A percentile compares a stretch with the other conserved stretches of the same genome.
phyloP scores from a whole-genome alignment of 495 filamentous ascomycete genomes.

The Aspergillus sparsus region DNA sequence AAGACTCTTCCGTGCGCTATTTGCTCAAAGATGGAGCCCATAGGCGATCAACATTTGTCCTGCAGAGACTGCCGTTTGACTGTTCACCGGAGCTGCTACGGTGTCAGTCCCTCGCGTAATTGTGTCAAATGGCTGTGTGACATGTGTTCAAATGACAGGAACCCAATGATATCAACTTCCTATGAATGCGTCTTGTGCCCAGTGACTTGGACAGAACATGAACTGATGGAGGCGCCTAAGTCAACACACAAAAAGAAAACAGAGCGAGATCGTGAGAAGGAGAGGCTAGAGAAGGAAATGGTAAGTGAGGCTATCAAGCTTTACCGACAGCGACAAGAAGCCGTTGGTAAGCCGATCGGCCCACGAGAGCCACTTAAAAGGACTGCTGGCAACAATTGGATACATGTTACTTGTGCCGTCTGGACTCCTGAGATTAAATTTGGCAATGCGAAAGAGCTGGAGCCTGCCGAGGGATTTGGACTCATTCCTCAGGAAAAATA shows the following conservation, averaged over 20 bases:
- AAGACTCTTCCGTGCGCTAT: slow-evolving; percentile 81
- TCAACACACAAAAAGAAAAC: slow-evolving; percentile 89
- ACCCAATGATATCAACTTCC: slow-evolving; percentile 77
- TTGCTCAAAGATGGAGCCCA: slow-evolving; percentile 71
- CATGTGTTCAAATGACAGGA: slow-evolving; percentile 91
- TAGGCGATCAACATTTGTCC: slow-evolving; percentile 68
- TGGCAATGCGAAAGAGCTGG: slow-evolving; percentile 74
- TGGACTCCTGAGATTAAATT: slow-evolving; percentile 93
- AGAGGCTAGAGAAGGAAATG: slow-evolving; percentile 78
- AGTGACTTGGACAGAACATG: slow-evolving; percentile 67
- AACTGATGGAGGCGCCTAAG: slow-evolving; percentile 83
- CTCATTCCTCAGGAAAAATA: slow-evolving; percentile 68
- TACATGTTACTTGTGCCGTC: slow-evolving; percentile 90
- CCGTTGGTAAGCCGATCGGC: slow-evolving; percentile 73
- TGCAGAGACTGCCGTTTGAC: slow-evolving; percentile 87
- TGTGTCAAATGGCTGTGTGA: slow-evolving; percentile 90
- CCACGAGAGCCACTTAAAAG: slow-evolving; percentile 92
- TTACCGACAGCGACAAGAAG: slow-evolving; percentile 80
- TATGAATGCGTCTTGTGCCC: slow-evolving; percentile 95
- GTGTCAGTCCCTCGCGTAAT: slow-evolving; percentile 68
- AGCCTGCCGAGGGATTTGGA: slow-evolving; percentile 84
- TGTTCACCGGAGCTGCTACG: slow-evolving; percentile 94
- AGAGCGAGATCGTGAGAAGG: slow-evolving; percentile 87
- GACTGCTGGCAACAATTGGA: slow-evolving; percentile 94
- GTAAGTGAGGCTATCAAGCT: slow-evolving; percentile 70